Evolutionary conservation across 2,329 filamentous ascomycete species (phyloP), one percentile per base, ranked within the genome.

Genomic region (Lasiodiplodia hormozganensis): DNA sequence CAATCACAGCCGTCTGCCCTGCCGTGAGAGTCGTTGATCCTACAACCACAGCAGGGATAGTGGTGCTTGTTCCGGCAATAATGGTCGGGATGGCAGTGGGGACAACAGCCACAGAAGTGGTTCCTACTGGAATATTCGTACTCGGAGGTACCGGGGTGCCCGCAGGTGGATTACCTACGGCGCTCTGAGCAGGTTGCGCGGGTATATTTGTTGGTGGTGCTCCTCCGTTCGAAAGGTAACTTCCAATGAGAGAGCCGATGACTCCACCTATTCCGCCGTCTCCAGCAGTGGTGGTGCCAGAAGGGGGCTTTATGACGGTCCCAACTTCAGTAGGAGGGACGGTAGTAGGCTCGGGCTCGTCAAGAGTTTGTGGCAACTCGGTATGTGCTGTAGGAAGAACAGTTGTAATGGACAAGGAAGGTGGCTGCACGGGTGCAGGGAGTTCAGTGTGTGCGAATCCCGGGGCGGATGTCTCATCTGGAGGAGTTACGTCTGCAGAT

Each of bases 51-150:
- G 62, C 62, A 7, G 62, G 62, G 12, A 65, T 23, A n/a, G 10
- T 65, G 2, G 62, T 65, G 49, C 62, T 65, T 38, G 49, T 54
- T 23, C 62, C 62, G 6, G n/a, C n/a, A 31, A 65, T 54, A 16
- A 54, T 14, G 6, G 47, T 65, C 12, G 47, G 51, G 23, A 65
- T 65, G n/a, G 12, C 8, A n/a, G 62, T 65, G 21, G 62, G 62
- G 1, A 53, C 62, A 11, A 65, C 31, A 11, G 34, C 47, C 3
- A 65, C 49, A 28, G 62, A 38, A 12, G 62, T 65, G 4, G 62
- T 40, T 14, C 62, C 62, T n/a, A 65, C 51, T 38, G 62, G 36
- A 23, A 65, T 52, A 34, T 38, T 52, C 31, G 47, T 49, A 34
- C 18, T 12, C 11, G 58, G 58, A 8, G 58, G 58, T 34, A 25